Evolutionary conservation across 129 eudicot genomes (phyloP).

Genomic region (Mikania micrantha): DNA sequence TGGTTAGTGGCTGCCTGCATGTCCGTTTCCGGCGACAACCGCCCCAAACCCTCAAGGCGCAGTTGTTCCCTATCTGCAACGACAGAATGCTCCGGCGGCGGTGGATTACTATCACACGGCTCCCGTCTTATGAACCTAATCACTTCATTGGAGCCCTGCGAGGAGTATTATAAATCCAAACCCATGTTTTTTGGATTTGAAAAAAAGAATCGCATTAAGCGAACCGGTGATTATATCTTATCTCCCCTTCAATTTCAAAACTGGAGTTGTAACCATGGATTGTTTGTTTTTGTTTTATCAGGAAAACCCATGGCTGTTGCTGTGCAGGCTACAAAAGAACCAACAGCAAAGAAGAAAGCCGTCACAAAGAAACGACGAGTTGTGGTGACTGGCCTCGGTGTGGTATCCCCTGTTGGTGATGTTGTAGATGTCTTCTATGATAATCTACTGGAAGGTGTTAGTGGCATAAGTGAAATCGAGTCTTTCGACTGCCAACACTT

Average conservation of each 20-base stretch:
- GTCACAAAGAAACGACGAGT: slow-evolving; percentile 24
- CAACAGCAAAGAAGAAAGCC: slow-evolving; percentile 16
- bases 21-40: slow-evolving; percentile 25
- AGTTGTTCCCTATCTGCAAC: too few relatives aligned
- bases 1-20: slow-evolving; percentile 33
- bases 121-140: slow-evolving; percentile 20
- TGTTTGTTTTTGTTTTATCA: too few relatives aligned
- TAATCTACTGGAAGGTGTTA: slow-evolving; percentile 28
- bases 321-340: slow-evolving; percentile 29
- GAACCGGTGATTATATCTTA: not conserved
- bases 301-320: slow-evolving; percentile 25
- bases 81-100: not conserved
- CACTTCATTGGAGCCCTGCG: slow-evolving; percentile 30
- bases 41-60: slow-evolving; percentile 5
- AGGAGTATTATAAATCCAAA: slow-evolving; percentile 17
- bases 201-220: slow-evolving; percentile 4
- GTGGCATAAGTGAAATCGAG: slow-evolving; percentile 29
- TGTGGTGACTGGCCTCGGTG: slow-evolving; percentile 33
- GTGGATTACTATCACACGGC: slow-evolving; percentile 17
- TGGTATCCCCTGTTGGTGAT: slow-evolving; percentile 34
- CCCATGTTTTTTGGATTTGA: not conserved
- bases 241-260: not conserved
- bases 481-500: slow-evolving; percentile 28
- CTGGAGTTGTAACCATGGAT: not conserved
- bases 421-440: slow-evolving; percentile 26